Percentiles rank a stretch among this genome's conserved stretches.
These are phyloP conservation scores for Fusarium cicatricum DNA, from an alignment of 2,329 filamentous ascomycete species.

Conservation along the genomic window DNA sequence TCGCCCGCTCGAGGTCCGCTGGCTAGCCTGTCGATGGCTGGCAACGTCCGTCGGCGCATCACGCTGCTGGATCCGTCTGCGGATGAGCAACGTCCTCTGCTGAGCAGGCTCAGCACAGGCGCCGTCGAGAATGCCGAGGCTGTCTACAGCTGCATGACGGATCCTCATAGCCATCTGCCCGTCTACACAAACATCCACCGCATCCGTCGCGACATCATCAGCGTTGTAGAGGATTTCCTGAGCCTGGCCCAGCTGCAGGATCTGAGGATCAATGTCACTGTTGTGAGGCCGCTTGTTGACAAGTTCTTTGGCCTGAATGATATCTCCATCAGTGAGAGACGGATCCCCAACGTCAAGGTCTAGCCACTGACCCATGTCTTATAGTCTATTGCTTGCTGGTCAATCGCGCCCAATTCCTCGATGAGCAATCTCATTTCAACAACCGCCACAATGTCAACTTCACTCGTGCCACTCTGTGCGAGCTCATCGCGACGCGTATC, in stretches of 20 bases:
- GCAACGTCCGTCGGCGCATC: conserved; percentile 43
- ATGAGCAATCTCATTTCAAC: conserved; percentile 77
- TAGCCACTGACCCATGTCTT: conserved; percentile 8
- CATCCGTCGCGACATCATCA: conserved; percentile 69
- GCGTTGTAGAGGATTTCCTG: conserved; percentile 68
- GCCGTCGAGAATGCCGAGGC: conserved; percentile 42
- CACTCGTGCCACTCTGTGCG: conserved; percentile 80
- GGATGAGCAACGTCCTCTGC: conserved; percentile 48
- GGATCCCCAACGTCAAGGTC: background rate
- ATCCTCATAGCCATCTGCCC: conserved; percentile 69
- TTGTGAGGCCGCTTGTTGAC: conserved; percentile 84
- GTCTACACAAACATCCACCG: conserved; percentile 83
- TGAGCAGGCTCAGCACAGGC: conserved; percentile 45
- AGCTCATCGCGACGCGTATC: conserved; percentile 81
- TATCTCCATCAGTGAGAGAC: conserved; percentile 72
- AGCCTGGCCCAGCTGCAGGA: conserved; percentile 81
- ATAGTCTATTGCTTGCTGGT: conserved; percentile 84
- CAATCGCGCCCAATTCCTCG: conserved; percentile 80
- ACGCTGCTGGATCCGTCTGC: conserved; percentile 39
- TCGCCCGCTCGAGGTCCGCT: background rate
- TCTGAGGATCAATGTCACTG: conserved; percentile 81
- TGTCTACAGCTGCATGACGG: conserved; percentile 62
- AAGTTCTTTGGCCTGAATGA: conserved; percentile 82
- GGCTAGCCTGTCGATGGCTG: conserved; percentile 33
- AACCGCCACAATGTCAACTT: conserved; percentile 84